Base-by-base conservation (phyloP, 2,329 filamentous ascomycete species). In the Alternaria viburni region DNA sequence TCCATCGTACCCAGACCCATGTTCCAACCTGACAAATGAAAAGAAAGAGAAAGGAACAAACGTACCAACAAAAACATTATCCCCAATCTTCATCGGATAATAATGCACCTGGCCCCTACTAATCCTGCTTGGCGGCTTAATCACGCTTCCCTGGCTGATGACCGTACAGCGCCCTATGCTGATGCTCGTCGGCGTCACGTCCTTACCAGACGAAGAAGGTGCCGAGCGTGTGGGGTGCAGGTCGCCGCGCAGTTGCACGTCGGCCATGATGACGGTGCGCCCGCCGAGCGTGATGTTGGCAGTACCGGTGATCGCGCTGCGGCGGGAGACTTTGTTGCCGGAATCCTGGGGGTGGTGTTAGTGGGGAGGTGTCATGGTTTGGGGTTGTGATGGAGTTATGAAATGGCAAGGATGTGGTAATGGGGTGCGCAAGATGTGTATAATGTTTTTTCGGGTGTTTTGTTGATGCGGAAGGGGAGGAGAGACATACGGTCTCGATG, bases 271-370 rank as follows among this genome's bases (percentile, higher is more conserved):
- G 66, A 98, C 93, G 1, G 94, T 97, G 82, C 81, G 97, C 67
- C 96, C 96, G 71, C 93, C 96, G 2, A 99, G 91, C 81, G 97
- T 97, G 82, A 99, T 98, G 82, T 98, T 97, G 73, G 97, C 93
- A 21, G 95, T 97, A 74, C 96, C 96, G 75, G 97, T 92, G 72
- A 99, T 93, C 77, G 91, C 90, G 66, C 93, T 92, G 71, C 93
- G 93, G 70, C 96, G 93, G 43, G 94, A 95, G 74, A 99, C 96
- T 84, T 98, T 98, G 87, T 99, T 99, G 70, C 96, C 96, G 3
- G 94, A 97, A 82, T 98, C 95, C 94, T 97, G 32, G 23, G 32
- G 10, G 17, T 36, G 17, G 15, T 17, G 23, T 21, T 44, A 26
- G 19, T 32, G 15, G 4, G 32, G 32, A 32, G 5, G 45, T n/a